A percentile compares a stretch with the other conserved stretches of the same genome.
Evolutionary conservation across 1,139 yeast species (phyloP).

Genomic region (Yamadazyma diospyri): DNA sequence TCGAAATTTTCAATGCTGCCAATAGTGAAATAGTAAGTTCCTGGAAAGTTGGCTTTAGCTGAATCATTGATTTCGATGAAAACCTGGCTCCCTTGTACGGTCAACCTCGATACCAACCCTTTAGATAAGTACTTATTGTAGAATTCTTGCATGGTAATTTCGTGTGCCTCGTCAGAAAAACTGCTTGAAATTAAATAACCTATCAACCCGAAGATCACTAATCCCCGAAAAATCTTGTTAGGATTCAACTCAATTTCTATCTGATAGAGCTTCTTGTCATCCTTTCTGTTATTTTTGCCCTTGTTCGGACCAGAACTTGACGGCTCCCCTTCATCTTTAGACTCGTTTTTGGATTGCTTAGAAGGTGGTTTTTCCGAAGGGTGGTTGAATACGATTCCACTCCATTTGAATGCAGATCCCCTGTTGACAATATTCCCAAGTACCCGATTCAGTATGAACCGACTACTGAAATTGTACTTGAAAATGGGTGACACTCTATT

Average conservation of each 20-base stretch:
- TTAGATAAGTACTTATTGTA: constrained; percentile 38
- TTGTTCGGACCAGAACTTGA: neutral
- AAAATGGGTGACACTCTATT: neutral
- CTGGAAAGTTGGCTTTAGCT: constrained; percentile 28
- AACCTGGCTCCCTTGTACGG: constrained; percentile 41
- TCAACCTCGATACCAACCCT: constrained; percentile 33
- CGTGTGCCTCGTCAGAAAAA: constrained; percentile 23
- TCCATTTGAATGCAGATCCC: constrained; percentile 4
- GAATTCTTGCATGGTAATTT: constrained; percentile 45
- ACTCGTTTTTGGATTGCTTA: too few species aligned
- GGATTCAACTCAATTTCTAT: constrained; percentile 26
- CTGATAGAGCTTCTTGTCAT: constrained; percentile 16
- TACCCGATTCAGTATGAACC: neutral
- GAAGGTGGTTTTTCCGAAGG: neutral
- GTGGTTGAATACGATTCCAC: constrained; percentile 1
- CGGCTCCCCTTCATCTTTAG: neutral
- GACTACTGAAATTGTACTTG: neutral
- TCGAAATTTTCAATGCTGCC: constrained; percentile 95
- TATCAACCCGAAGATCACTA: constrained; percentile 26
- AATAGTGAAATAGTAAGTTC: constrained; percentile 56
- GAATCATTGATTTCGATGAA: constrained; percentile 37
- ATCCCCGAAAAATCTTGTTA: constrained; percentile 29
- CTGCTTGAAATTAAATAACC: constrained; percentile 17
- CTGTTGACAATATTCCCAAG: neutral
- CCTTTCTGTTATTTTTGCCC: constrained; percentile 6